Evolutionary conservation across 495 filamentous ascomycete genomes (phyloP), one percentile per base, ranked within the genome.

Genomic region (Talaromyces liani): DNA sequence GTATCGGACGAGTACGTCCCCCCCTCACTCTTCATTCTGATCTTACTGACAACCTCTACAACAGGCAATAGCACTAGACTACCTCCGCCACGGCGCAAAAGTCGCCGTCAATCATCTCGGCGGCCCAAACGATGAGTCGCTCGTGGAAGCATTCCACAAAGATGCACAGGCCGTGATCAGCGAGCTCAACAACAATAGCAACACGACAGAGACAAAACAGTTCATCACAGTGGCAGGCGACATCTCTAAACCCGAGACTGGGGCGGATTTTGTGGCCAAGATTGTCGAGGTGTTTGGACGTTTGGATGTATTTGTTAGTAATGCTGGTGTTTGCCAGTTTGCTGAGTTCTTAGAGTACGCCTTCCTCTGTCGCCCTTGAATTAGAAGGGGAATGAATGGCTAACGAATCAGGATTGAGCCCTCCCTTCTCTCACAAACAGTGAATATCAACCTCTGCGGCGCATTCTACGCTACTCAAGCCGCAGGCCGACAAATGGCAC

Each of bases 401-500:
- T 61, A 47, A 49, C 56, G 31, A 45, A 60, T 60, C 63, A 85
- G 82, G 18, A 76, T 91, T 33, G 72, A 81, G 20, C 79, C 77
- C 3, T 79, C 85, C 59, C 84, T 92, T 60, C 87, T 90, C 65
- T 67, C 77, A 41, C 76, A 79, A 41, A 92, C 88, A 1, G 77
- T 95, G 22, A 75, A 81, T 10, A 92, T 88, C 31, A 97, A 96
- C 72, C 87, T 97, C 64, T 85, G 88, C 67, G 92, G 92, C 33
- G 88, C 91, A 6, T 97, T 95, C 80, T 92, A 91, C 76, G 81
- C 88, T 18, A 86, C 88, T 10, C 92, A 95, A 77, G 90, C 91
- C 0, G 92, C 91, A 0, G 91, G 90, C 0, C 82, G 84, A 0
- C 89, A 92, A 71, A 94, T 96, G 90, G 86, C 87, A 0, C 69